Evolutionary conservation across 2,329 filamentous ascomycete genomes (phyloP).

Genomic region (Boeremia exigua): DNA sequence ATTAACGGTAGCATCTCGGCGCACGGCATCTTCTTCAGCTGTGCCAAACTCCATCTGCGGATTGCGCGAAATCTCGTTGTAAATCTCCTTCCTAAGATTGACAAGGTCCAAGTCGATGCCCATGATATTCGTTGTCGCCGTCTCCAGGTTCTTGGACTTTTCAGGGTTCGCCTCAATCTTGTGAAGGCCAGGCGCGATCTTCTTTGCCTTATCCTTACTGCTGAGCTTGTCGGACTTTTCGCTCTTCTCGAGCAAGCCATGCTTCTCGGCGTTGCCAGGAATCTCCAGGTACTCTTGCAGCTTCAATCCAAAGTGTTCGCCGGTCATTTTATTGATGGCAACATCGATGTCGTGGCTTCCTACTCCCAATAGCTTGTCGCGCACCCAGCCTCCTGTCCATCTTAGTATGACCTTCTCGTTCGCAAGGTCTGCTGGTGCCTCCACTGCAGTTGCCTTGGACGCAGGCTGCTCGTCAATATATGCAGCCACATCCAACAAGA

Average conservation of each 20-base stretch:
- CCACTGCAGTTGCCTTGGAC: conserved; percentile 39
- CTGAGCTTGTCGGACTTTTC: conserved; percentile 49
- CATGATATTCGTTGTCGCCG: conserved; percentile 83
- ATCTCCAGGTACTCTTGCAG: conserved; percentile 72
- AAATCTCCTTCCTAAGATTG: conserved; percentile 90
- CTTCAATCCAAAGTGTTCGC: conserved; percentile 73
- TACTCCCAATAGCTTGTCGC: conserved; percentile 78
- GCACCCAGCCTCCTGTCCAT: conserved; percentile 87
- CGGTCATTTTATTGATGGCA: conserved; percentile 85
- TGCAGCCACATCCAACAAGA: conserved; percentile 81
- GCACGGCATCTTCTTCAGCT: conserved; percentile 84
- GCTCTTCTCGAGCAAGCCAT: conserved; percentile 56
- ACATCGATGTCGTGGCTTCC: conserved; percentile 83
- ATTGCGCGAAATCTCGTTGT: conserved; percentile 86
- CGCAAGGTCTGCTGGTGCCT: conserved; percentile 54
- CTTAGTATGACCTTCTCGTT: conserved; percentile 64
- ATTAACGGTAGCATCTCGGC: conserved; percentile 92
- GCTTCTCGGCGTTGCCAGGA: conserved; percentile 65
- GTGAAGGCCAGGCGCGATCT: conserved; percentile 74
- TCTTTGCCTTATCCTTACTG: conserved; percentile 56
- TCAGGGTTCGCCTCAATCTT: conserved; percentile 92
- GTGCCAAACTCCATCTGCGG: conserved; percentile 94
- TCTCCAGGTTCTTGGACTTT: conserved; percentile 95
- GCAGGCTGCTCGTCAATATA: conserved; percentile 63
- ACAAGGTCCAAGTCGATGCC: conserved; percentile 92